Conservation (phyloP, 2,329 filamentous ascomycete species). For the Cladosporium sp. region DNA sequence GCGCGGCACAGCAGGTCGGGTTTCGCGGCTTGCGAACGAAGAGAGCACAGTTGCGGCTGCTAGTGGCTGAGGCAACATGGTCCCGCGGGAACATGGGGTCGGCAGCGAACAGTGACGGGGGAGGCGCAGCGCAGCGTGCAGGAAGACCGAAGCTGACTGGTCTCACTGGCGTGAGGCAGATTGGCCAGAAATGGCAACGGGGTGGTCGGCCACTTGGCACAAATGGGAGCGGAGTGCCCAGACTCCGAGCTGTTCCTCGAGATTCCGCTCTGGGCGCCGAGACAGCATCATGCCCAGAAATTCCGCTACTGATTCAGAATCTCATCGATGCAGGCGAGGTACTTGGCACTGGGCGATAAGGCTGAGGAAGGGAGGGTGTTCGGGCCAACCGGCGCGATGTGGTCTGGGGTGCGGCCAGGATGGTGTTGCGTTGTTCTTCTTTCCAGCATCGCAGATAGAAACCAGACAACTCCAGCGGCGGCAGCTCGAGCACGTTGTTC, state of each 20-base stretch:
- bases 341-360: conserved; percentile 14
- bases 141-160: conserved; percentile 4
- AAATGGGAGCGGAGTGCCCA: conserved; percentile 8
- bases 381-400: not conserved
- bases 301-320: conserved; percentile 1
- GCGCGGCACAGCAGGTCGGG: not conserved
- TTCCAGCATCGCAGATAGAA: not conserved
- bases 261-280: conserved; percentile 18
- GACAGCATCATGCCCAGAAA: conserved; percentile 1
- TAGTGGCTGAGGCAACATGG: not conserved
- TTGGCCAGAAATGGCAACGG: not conserved
- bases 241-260: not conserved
- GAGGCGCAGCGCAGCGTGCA: conserved; percentile 17
- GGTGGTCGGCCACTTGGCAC: conserved; percentile 8
- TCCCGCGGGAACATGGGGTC: conserved; percentile 6
- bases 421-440: not conserved
- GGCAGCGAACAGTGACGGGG: conserved; percentile 12
- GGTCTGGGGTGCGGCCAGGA: not conserved
- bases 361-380: not conserved
- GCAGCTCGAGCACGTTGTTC: conserved; percentile 7
- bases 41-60: not conserved
- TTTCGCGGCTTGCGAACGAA: conserved; percentile 7
- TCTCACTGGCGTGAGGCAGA: conserved; percentile 1
- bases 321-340: not conserved
- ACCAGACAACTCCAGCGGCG: not conserved